Base-by-base conservation (phyloP, 2,329 filamentous ascomycete species). In the Pseudogymnoascus sp. region DNA sequence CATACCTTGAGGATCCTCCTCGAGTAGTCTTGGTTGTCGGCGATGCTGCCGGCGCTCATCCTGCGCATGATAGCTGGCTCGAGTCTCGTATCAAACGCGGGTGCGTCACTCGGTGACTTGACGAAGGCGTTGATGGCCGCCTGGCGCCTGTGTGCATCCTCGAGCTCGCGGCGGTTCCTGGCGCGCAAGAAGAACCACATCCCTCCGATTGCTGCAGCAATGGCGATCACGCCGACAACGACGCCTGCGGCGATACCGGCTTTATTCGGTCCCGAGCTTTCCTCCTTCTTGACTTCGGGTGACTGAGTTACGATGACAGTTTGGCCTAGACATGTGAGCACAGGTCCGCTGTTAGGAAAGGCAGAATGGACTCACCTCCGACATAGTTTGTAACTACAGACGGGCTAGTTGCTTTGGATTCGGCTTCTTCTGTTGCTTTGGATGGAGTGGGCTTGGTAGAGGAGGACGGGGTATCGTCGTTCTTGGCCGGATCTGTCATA, bases 1-100 rank as follows among this genome's bases (percentile, higher is more conserved):
- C 84, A 68, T 83, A 96, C 93, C 86, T 96, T 90, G 73, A 97
- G 84, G 76, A 97, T 97, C 78, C 90, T 89, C 78, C 93, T 86
- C 67, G 93, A 97, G 79, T 96, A 97, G 76, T 97, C 93, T 77
- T 96, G 87, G 77, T 97, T 96, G 75, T 97, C 93, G 61, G 93
- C 93, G 75, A 97, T 97, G 76, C 93, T 97, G 69, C 93, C 93
- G 72, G 95, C 91, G 77, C 93, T 97, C 79, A 93, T 84, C 76
- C 93, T 86, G 73, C 91, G 83, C 82, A 96, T 87, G 67, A 92
- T 84, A 63, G 82, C 87, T 6, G 92, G 91, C 68, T 97, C 93
- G 64, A 97, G 85, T 63, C 93, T 86, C 44, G 90, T 87, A 73
- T 97, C 93, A 13, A 86, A 86, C 77, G 90, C 87, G 8, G 90